A percentile compares a stretch with the other conserved stretches of the same genome.
Conservation (phyloP, 2,329 filamentous ascomycete species). For the Exophiala viscosa region DNA sequence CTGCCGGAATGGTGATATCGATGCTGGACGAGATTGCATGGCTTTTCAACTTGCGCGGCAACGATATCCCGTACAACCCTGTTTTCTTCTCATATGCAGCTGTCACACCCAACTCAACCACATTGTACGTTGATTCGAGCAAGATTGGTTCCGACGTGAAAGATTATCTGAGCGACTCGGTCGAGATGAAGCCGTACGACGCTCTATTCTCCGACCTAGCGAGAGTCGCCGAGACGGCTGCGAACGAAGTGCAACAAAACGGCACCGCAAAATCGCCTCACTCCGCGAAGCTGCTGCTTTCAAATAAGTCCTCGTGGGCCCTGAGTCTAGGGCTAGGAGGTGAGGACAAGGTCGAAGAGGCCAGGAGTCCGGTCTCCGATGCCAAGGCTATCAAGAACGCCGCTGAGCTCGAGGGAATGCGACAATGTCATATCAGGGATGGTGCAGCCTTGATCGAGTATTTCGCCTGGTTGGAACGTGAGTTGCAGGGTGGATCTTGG, state of each 20-base stretch:
- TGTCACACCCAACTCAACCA: conserved; percentile 70
- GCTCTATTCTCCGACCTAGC: conserved; percentile 76
- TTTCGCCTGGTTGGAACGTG: conserved; percentile 94
- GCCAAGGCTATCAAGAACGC: conserved; percentile 94
- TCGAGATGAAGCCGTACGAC: conserved; percentile 76
- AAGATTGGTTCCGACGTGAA: conserved; percentile 70
- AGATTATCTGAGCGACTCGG: conserved; percentile 64
- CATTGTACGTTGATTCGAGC: conserved; percentile 76
- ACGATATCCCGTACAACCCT: conserved; percentile 94
- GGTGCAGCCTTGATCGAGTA: conserved; percentile 87
- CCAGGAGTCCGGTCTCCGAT: conserved; percentile 81
- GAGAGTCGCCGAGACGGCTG: conserved; percentile 52
- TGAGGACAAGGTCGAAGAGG: conserved; percentile 77
- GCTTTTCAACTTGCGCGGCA: conserved; percentile 96
- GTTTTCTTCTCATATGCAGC: conserved; percentile 98
- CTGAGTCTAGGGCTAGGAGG: conserved; percentile 83
- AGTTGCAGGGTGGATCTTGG: conserved; percentile 68
- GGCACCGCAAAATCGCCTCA: conserved; percentile 34
- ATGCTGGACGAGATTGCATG: conserved; percentile 89
- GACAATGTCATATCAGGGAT: conserved; percentile 87
- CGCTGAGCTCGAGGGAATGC: conserved; percentile 85
- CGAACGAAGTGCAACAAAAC: conserved; percentile 34
- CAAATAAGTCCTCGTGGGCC: conserved; percentile 89
- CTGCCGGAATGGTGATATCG: conserved; percentile 78
- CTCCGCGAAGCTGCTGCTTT: conserved; percentile 71